These are phyloP conservation scores for Boletus semigastroideus DNA, from an alignment of 1,284 basidiomycete species.

Conservation along the genomic window DNA sequence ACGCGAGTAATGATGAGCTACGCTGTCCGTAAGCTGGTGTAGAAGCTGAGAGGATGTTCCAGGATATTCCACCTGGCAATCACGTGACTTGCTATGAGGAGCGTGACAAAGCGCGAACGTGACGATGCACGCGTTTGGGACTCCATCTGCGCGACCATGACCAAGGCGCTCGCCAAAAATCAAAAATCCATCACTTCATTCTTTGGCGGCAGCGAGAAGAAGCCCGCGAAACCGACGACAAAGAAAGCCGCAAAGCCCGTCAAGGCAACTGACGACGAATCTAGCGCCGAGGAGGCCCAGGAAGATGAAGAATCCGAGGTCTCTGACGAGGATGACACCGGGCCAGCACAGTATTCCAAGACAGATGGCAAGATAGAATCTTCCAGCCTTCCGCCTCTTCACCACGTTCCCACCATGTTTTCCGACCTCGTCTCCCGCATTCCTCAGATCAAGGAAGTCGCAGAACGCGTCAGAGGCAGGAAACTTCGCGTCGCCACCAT, in stretches of 20 bases:
- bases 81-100: slow-evolving; percentile 14
- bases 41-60: too few species aligned
- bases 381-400: slow-evolving; percentile 77
- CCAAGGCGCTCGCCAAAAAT: slow-evolving; percentile 42
- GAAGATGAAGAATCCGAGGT: slow-evolving; percentile 27
- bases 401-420: slow-evolving; percentile 83
- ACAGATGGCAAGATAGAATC: slow-evolving; percentile 45
- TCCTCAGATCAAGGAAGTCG: slow-evolving; percentile 69
- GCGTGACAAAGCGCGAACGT: slow-evolving; percentile 33
- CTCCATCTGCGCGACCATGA: slow-evolving; percentile 39
- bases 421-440: slow-evolving; percentile 74
- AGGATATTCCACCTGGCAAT: too few species aligned
- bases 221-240: slow-evolving; percentile 11
- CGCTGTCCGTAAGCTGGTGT: too few species aligned
- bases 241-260: slow-evolving; percentile 30
- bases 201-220: slow-evolving; percentile 39
- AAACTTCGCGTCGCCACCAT: slow-evolving; percentile 94
- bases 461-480: slow-evolving; percentile 72
- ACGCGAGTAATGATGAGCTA: too few species aligned
- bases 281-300: slow-evolving; percentile 15
- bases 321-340: slow-evolving; percentile 32
- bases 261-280: slow-evolving; percentile 31
- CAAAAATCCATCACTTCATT: slow-evolving; percentile 60
- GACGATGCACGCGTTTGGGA: slow-evolving; percentile 18
- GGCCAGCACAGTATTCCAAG: slow-evolving; percentile 35